Evolutionary conservation across 1,284 basidiomycete genomes (phyloP).

Genomic region (Xerocomus amazonicus): DNA sequence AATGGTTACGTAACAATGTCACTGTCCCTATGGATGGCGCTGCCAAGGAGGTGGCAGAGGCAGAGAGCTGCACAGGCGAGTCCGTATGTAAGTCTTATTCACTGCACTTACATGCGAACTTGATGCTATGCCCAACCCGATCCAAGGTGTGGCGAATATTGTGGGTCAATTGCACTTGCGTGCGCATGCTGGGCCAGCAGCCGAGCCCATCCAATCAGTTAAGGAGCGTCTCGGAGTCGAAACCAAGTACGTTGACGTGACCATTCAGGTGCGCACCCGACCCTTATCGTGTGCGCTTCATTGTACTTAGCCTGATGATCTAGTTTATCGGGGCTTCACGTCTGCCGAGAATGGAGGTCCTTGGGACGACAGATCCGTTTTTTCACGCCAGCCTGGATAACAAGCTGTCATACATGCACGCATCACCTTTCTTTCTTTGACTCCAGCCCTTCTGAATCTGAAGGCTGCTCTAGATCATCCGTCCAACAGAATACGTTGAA

Average conservation of each 20-base stretch:
- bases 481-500: constrained; percentile 54
- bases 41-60: not conserved
- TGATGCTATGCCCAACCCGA: constrained; percentile 10
- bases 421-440: constrained; percentile 11
- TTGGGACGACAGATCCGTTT: constrained; percentile 67
- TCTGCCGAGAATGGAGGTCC: constrained; percentile 67
- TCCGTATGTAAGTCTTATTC: not conserved
- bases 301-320: not conserved
- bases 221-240: constrained; percentile 12
- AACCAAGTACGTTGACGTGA: constrained; percentile 28
- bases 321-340: constrained; percentile 68
- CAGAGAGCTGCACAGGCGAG: not conserved
- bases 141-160: constrained; percentile 14
- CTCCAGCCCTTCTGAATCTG: not conserved
- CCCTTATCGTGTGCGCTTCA: not conserved
- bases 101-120: not conserved
- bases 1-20: too few relatives aligned
- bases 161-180: constrained; percentile 3
- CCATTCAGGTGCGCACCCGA: constrained; percentile 23
- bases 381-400: constrained; percentile 66
- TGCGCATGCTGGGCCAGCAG: not conserved
- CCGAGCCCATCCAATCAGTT: constrained; percentile 2
- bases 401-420: constrained; percentile 58
- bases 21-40: not conserved
- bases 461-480: constrained; percentile 43